Conservation (phyloP, 1,139 yeast species). For the Hemisphaericaspora lyxosophila region DNA sequence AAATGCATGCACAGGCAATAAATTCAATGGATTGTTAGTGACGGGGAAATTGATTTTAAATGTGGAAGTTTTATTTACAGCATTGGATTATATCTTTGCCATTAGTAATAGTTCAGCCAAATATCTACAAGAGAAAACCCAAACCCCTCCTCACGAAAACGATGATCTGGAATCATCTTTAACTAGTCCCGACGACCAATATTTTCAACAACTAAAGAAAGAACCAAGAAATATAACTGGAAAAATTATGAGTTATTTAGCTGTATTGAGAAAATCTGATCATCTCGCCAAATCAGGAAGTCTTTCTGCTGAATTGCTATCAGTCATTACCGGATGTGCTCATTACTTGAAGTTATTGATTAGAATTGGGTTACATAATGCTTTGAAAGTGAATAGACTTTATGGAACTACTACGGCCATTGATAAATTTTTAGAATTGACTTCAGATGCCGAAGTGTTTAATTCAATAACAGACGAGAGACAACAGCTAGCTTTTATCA, state of each 20-base stretch:
- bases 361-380: conserved; percentile 74
- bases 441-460: conserved; percentile 14
- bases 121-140: conserved; percentile 8
- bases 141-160: background rate
- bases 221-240: conserved; percentile 90
- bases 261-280: conserved; percentile 61
- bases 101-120: conserved; percentile 13
- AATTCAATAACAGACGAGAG: conserved; percentile 4
- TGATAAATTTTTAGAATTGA: conserved; percentile 56
- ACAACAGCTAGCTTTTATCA: conserved; percentile 23
- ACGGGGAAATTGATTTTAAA: conserved; percentile 74
- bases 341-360: conserved; percentile 86
- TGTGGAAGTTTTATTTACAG: conserved; percentile 73
- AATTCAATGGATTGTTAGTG: conserved; percentile 64
- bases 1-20: conserved; percentile 76
- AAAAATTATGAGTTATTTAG: conserved; percentile 73
- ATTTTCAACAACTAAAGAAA: conserved; percentile 46
- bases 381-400: conserved; percentile 64
- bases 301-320: conserved; percentile 55
- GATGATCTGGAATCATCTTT: conserved; percentile 17
- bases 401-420: conserved; percentile 61
- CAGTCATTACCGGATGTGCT: conserved; percentile 88
- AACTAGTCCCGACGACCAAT: conserved; percentile 13
- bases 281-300: conserved; percentile 58
- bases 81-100: conserved; percentile 56